Evolutionary conservation across 768 basidiomycete species (phyloP).

Genomic region (Kwoniella mangroviensis): DNA sequence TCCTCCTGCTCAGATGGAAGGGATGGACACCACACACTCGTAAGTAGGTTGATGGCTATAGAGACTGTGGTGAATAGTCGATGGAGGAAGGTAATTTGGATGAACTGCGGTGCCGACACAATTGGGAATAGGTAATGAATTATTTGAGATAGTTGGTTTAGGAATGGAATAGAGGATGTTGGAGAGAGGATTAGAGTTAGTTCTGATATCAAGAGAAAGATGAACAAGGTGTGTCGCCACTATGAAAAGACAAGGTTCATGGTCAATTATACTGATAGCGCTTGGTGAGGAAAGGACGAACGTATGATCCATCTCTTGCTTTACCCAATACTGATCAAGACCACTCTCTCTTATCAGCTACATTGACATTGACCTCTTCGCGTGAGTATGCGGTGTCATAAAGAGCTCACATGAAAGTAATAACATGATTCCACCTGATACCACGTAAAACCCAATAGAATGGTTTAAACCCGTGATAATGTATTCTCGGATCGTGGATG

Average conservation of each 20-base stretch:
- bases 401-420: constrained; percentile 34
- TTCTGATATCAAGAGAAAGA: constrained; percentile 36
- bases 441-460: constrained; percentile 43
- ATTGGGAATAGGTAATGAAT: background rate
- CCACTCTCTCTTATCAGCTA: constrained; percentile 1
- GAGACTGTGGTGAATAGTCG: constrained; percentile 36
- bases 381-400: too few species aligned
- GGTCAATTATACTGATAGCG: background rate
- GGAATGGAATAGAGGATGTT: constrained; percentile 4
- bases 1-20: constrained; percentile 17
- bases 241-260: constrained; percentile 10
- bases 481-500: constrained; percentile 35
- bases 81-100: constrained; percentile 38
- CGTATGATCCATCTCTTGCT: constrained; percentile 44
- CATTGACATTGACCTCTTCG: too few species aligned
- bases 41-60: constrained; percentile 44
- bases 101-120: constrained; percentile 23
- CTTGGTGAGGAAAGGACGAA: constrained; percentile 16
- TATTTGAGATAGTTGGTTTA: background rate
- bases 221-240: constrained; percentile 45
- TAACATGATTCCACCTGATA: constrained; percentile 46
- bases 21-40: constrained; percentile 36
- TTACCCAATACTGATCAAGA: constrained; percentile 32
- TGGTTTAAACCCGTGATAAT: constrained; percentile 34
- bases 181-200: constrained; percentile 41